A percentile compares a stretch with the other conserved stretches of the same genome.
Conservation (phyloP, 345 rosid genomes). For the Boechera stricta region DNA sequence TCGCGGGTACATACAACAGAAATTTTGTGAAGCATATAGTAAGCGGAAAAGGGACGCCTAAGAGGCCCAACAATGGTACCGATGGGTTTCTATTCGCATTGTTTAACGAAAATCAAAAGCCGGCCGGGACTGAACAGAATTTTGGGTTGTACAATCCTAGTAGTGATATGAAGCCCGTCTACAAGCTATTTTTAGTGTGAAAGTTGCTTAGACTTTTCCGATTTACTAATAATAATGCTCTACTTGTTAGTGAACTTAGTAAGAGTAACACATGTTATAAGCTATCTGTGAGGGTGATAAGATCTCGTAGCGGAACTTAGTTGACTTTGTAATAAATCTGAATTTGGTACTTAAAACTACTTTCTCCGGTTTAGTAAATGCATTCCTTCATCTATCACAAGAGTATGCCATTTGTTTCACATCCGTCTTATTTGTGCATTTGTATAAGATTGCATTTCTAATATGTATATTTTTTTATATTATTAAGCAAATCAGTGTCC, state of each 20-base stretch:
- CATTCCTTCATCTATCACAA: neutral
- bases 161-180: neutral
- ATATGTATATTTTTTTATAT: too few species aligned
- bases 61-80: neutral
- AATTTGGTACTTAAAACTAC: neutral
- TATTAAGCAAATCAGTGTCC: neutral
- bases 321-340: neutral
- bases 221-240: neutral
- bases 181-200: neutral
- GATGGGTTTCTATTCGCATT: neutral
- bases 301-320: neutral
- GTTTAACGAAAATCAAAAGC: slow-evolving; percentile 7
- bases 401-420: neutral
- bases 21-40: neutral
- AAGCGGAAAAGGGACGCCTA: neutral
- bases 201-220: neutral
- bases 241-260: neutral
- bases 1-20: neutral
- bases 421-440: neutral
- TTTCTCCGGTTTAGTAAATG: neutral
- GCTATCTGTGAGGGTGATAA: neutral
- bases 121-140: slow-evolving; percentile 1
- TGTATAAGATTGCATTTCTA: too few species aligned
- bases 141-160: neutral
- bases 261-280: neutral